Percentiles rank a stretch among this genome's conserved stretches.
Conservation (phyloP, 179 eudicot genomes). For the Monotropa hypopitys region DNA sequence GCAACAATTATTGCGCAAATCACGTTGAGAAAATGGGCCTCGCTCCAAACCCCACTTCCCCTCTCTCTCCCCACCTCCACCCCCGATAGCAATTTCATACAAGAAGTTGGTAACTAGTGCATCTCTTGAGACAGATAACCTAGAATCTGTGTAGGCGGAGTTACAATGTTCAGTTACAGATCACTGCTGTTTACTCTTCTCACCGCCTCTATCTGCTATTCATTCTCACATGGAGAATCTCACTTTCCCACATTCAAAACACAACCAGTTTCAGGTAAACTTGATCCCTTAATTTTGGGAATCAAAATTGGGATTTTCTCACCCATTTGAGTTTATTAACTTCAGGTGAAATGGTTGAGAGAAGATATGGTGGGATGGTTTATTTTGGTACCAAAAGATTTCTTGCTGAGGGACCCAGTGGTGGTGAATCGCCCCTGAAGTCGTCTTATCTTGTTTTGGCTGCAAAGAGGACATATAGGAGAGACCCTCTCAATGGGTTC, state of each 20-base stretch:
- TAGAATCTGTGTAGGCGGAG: neutral
- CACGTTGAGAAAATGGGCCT: too few species aligned
- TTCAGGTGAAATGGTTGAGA: slow-evolving; percentile 20
- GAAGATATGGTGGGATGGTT: slow-evolving; percentile 3
- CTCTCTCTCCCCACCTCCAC: too few species aligned
- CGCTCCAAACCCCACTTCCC: too few species aligned
- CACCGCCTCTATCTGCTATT: neutral
- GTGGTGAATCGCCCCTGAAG: slow-evolving; percentile 7
- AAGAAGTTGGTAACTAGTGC: neutral
- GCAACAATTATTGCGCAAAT: too few species aligned
- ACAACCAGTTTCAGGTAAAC: slow-evolving; percentile 3
- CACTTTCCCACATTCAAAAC: slow-evolving; percentile 7
- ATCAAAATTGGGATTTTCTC: neutral
- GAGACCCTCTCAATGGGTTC: slow-evolving; percentile 53
- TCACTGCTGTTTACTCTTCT: neutral
- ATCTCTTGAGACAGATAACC: neutral
- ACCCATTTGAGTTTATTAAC: neutral
- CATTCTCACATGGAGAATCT: slow-evolving; percentile 1
- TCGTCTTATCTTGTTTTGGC: slow-evolving; percentile 41
- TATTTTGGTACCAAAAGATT: slow-evolving; percentile 13
- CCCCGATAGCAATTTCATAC: neutral
- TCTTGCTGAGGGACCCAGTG: slow-evolving; percentile 21
- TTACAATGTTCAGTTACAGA: slow-evolving; percentile 1
- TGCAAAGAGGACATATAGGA: slow-evolving; percentile 50
- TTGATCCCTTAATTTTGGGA: neutral